A percentile compares a stretch with the other conserved stretches of the same genome.
Conservation (phyloP, 2,329 filamentous ascomycete species). For the Macrophomina tecta region DNA sequence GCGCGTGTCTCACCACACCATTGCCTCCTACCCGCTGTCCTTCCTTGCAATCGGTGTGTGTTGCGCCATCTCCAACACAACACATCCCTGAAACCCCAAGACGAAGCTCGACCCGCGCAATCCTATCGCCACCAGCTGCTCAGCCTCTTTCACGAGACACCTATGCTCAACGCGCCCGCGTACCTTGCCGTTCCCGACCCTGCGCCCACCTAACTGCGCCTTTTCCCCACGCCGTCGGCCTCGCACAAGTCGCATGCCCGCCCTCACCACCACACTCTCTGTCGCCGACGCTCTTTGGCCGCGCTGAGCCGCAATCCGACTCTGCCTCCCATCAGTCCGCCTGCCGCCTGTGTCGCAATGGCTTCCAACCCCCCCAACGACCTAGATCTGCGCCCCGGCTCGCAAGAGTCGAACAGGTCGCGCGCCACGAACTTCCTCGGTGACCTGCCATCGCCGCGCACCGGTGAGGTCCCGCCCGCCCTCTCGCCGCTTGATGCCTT, state of each 20-base stretch:
- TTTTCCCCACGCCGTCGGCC: neutral
- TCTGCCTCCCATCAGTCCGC: constrained; percentile 29
- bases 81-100: constrained; percentile 27
- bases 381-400: constrained; percentile 40
- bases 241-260: constrained; percentile 21
- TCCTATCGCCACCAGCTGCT: constrained; percentile 27
- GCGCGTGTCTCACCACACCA: constrained; percentile 26
- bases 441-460: constrained; percentile 55
- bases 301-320: constrained; percentile 21
- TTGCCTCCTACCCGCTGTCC: constrained; percentile 23
- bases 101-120: constrained; percentile 27
- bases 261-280: constrained; percentile 5
- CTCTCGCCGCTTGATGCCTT: constrained; percentile 95
- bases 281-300: constrained; percentile 29
- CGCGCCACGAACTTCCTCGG: constrained; percentile 40
- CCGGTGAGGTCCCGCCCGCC: constrained; percentile 76
- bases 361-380: constrained; percentile 38
- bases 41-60: constrained; percentile 27
- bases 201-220: constrained; percentile 24
- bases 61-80: constrained; percentile 21
- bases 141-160: constrained; percentile 26
- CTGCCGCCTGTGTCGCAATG: constrained; percentile 8
- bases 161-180: constrained; percentile 25
- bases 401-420: constrained; percentile 30
- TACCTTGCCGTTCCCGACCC: constrained; percentile 17